These are phyloP conservation scores for Penicillium manginii DNA, from an alignment of 495 filamentous ascomycete genomes.

Conservation along the genomic window DNA sequence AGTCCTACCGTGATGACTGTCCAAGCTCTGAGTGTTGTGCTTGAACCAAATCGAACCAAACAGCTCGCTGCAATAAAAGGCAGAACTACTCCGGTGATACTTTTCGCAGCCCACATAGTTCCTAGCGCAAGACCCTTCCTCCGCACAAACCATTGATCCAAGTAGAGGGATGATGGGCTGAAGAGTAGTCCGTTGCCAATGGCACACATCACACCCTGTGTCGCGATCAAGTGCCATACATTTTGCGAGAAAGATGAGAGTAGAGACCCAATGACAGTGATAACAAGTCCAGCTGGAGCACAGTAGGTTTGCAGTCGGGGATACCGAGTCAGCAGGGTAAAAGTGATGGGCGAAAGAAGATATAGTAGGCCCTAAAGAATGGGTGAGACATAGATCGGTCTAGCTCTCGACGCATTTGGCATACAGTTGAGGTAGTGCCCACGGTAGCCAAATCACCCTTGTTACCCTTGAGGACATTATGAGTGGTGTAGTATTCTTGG, in stretches of 20 bases:
- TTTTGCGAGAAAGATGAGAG: conserved; percentile 54
- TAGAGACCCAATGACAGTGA: conserved; percentile 42
- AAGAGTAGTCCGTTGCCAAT: conserved; percentile 56
- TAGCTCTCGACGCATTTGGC: background rate
- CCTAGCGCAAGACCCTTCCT: conserved; percentile 58
- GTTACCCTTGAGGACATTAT: conserved; percentile 38
- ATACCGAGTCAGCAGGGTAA: conserved; percentile 52
- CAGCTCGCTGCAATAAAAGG: conserved; percentile 57
- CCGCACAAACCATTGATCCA: conserved; percentile 62
- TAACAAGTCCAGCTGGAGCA: conserved; percentile 44
- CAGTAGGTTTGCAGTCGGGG: conserved; percentile 45
- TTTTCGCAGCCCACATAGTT: conserved; percentile 60
- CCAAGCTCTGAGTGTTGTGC: conserved; percentile 59
- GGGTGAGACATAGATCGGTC: background rate
- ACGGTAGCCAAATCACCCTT: conserved; percentile 52
- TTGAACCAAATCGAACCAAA: conserved; percentile 56
- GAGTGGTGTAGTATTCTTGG: conserved; percentile 48
- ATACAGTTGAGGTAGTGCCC: conserved; percentile 52
- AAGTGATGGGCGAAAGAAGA: conserved; percentile 56
- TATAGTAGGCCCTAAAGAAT: conserved; percentile 55
- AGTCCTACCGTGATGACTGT: conserved; percentile 44
- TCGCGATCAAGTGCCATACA: conserved; percentile 57
- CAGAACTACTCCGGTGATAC: conserved; percentile 49
- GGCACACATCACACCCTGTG: conserved; percentile 59
- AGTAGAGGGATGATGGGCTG: conserved; percentile 54